These are phyloP conservation scores for Edhazardia aedis DNA, from an alignment of 371 early-diverging fungal species.

Conservation along the genomic window DNA sequence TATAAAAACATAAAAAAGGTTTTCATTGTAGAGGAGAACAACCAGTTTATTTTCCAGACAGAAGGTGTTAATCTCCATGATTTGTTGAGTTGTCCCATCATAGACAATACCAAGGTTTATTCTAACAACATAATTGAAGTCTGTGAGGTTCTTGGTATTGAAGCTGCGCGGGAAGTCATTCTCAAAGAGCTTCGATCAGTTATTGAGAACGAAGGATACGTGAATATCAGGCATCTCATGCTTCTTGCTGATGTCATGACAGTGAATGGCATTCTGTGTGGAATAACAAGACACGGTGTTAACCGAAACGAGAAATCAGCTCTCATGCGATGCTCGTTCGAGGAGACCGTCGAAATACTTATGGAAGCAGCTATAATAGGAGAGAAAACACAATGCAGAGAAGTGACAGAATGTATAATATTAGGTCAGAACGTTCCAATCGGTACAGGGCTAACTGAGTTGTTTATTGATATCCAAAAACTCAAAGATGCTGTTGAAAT, in stretches of 20 bases:
- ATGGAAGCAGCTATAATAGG: constrained; percentile 81
- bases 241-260: constrained; percentile 93
- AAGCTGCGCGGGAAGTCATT: constrained; percentile 72
- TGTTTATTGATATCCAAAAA: constrained; percentile 48
- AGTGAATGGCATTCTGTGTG: constrained; percentile 68
- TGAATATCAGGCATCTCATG: constrained; percentile 86
- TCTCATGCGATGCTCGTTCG: constrained; percentile 85
- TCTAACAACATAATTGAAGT: constrained; percentile 80
- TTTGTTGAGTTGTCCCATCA: constrained; percentile 60
- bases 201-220: constrained; percentile 89
- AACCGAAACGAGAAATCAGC: constrained; percentile 78
- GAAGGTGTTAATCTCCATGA: constrained; percentile 75
- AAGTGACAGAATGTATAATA: constrained; percentile 91
- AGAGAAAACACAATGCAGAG: constrained; percentile 70
- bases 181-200: constrained; percentile 75
- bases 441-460: constrained; percentile 81
- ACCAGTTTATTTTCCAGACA: constrained; percentile 73
- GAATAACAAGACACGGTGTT: constrained; percentile 94
- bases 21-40: constrained; percentile 61
- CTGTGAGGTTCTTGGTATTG: constrained; percentile 76
- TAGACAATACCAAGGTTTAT: constrained; percentile 58
- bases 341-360: constrained; percentile 95
- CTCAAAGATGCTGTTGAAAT: constrained; percentile 22
- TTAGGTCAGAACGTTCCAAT: constrained; percentile 86
- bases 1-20: constrained; percentile 65